phyloP scores from a whole-genome alignment of 1,139 yeast species.

The Yamadazyma spencermartinsiae region DNA sequence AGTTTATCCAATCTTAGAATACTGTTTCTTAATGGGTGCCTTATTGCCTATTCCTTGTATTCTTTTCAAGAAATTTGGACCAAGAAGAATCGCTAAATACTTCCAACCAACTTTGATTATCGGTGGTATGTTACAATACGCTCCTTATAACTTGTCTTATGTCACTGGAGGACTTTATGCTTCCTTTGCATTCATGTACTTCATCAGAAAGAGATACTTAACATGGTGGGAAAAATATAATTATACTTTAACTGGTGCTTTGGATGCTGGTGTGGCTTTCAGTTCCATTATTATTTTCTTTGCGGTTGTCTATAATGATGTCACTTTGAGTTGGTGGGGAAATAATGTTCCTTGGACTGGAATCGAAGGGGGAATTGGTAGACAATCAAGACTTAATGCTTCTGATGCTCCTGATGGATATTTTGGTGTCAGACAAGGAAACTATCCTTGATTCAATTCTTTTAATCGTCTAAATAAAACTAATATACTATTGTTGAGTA shows the following conservation, averaged over 20 bases:
- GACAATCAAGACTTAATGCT: slow-evolving; percentile 17
- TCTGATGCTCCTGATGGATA: slow-evolving; percentile 39
- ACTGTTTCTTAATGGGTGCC: slow-evolving; percentile 57
- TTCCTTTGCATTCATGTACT: slow-evolving; percentile 46
- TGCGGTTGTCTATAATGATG: slow-evolving; percentile 47
- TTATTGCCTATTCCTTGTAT: slow-evolving; percentile 45
- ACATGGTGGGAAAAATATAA: slow-evolving; percentile 64
- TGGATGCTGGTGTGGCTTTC: slow-evolving; percentile 56
- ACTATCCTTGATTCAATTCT: slow-evolving; percentile 26
- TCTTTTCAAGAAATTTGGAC: slow-evolving; percentile 38
- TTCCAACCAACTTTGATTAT: slow-evolving; percentile 47
- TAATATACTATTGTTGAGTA: too few relatives aligned
- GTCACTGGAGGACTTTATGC: slow-evolving; percentile 44
- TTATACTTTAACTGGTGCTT: slow-evolving; percentile 51
- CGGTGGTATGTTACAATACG: slow-evolving; percentile 39
- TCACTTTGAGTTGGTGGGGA: slow-evolving; percentile 58
- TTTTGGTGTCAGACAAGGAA: slow-evolving; percentile 45
- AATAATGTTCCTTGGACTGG: slow-evolving; percentile 37
- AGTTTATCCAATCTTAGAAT: slow-evolving; percentile 49
- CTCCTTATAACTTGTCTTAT: slow-evolving; percentile 55
- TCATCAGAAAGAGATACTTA: slow-evolving; percentile 42
- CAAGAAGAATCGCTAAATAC: slow-evolving; percentile 27
- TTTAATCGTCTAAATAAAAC: slow-evolving; percentile 4
- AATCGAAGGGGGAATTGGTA: slow-evolving; percentile 24
- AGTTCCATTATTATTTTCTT: slow-evolving; percentile 54